phyloP scores from a whole-genome alignment of 169 alveolate genomes.

The Plasmodium blacklocki region DNA sequence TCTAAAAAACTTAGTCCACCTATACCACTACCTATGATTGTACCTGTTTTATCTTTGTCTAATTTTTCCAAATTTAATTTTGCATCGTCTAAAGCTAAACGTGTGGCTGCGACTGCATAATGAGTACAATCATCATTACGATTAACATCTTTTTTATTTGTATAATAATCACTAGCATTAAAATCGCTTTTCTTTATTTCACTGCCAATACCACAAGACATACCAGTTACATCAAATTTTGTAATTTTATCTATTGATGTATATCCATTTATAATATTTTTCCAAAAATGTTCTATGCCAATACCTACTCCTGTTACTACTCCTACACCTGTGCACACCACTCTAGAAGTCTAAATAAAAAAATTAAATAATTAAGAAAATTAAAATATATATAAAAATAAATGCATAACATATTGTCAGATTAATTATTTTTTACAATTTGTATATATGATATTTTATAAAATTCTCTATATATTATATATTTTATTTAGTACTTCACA shows the following conservation, averaged over 20 bases:
- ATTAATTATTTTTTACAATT: too few species aligned
- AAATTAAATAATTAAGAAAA: not conserved
- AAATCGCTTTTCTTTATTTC: constrained; percentile 70
- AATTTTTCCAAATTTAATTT: constrained; percentile 60
- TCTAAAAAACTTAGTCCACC: constrained; percentile 80
- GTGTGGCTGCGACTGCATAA: constrained; percentile 84
- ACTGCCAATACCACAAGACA: constrained; percentile 84
- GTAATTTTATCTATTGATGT: constrained; percentile 78
- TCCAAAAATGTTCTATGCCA: constrained; percentile 82
- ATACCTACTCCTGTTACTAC: constrained; percentile 82
- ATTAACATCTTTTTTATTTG: constrained; percentile 79
- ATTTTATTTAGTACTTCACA: constrained; percentile 49
- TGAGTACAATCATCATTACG: constrained; percentile 83
- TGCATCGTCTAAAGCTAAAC: constrained; percentile 83
- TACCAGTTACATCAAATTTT: constrained; percentile 80
- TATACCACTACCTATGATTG: constrained; percentile 84
- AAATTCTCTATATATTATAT: not conserved
- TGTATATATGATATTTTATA: not conserved
- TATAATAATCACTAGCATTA: constrained; percentile 78
- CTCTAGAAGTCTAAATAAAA: constrained; percentile 76
- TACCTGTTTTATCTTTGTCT: constrained; percentile 78
- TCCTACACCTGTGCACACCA: constrained; percentile 83
- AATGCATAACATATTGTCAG: too few species aligned
- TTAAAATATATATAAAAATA: too few species aligned
- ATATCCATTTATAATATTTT: constrained; percentile 77